These are phyloP conservation scores for Diplodia scrobiculata DNA, from an alignment of 2,329 filamentous ascomycete species.

Conservation along the genomic window DNA sequence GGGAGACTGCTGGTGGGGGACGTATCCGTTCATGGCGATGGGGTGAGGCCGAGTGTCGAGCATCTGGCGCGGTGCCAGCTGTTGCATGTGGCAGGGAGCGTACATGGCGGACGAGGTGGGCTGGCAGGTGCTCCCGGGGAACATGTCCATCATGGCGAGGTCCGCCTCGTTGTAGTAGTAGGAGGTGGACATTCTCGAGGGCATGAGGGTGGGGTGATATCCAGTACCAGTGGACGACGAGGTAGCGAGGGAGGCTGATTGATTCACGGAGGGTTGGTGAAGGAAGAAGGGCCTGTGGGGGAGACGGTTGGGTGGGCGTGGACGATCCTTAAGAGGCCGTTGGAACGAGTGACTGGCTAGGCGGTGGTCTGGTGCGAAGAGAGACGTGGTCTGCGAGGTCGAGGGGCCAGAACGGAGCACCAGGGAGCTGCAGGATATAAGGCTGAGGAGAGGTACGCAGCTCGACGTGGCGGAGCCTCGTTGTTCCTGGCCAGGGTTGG, in stretches of 20 bases:
- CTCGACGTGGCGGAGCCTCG: conserved; percentile 30
- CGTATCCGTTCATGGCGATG: conserved; percentile 25
- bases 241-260: conserved; percentile 12
- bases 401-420: conserved; percentile 24
- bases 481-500: conserved; percentile 21
- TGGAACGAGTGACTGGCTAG: conserved; percentile 14
- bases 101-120: conserved; percentile 37
- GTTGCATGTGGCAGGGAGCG: conserved; percentile 29
- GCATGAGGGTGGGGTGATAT: conserved; percentile 17
- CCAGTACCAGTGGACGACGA: conserved; percentile 6
- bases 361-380: conserved; percentile 6
- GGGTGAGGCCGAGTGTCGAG: conserved; percentile 14
- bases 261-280: conserved; percentile 4
- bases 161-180: conserved; percentile 38
- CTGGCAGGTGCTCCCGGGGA: conserved; percentile 43
- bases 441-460: conserved; percentile 28
- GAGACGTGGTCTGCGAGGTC: conserved; percentile 3
- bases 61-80: conserved; percentile 19
- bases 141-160: conserved; percentile 44
- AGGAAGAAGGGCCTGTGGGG: conserved; percentile 1
- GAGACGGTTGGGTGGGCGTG: not conserved
- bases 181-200: conserved; percentile 28
- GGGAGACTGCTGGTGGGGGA: conserved; percentile 17
- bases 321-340: conserved; percentile 12
- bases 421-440: conserved; percentile 28